Conservation (phyloP, 495 filamentous ascomycete species). For the Podospora fimiseda region DNA sequence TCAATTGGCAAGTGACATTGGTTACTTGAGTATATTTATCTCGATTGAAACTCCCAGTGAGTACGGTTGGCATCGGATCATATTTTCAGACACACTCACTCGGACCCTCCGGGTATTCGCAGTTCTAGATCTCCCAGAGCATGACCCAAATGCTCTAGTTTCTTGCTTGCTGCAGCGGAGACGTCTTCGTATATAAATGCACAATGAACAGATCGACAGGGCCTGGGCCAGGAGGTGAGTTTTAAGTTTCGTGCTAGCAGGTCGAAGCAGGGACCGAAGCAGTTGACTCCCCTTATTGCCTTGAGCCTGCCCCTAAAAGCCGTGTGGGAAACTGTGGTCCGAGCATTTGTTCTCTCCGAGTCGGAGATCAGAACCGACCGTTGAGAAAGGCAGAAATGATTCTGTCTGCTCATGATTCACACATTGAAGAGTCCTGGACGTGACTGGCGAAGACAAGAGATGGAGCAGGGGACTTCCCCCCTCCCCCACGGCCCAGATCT, state of each 20-base stretch:
- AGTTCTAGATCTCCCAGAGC: background rate
- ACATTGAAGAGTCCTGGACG: too few species aligned
- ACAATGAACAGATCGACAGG: slow-evolving; percentile 7
- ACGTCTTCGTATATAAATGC: background rate
- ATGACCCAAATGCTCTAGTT: background rate
- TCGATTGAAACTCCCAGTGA: background rate
- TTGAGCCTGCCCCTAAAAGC: background rate
- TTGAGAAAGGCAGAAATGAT: background rate
- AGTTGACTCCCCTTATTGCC: background rate
- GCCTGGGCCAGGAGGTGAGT: slow-evolving; percentile 5
- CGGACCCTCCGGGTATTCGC: background rate
- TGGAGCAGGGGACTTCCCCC: background rate
- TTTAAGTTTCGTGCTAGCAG: background rate
- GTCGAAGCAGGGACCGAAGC: background rate
- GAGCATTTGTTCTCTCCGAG: too few species aligned
- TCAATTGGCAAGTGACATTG: too few species aligned
- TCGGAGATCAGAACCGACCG: too few species aligned
- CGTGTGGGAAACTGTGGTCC: too few species aligned
- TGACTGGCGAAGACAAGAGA: slow-evolving; percentile 5
- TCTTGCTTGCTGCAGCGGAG: background rate
- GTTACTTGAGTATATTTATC: too few species aligned
- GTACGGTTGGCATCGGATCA: too few species aligned
- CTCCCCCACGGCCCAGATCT: slow-evolving; percentile 6
- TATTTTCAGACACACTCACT: too few species aligned
- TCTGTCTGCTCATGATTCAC: background rate